phyloP scores from a whole-genome alignment of 2,329 filamentous ascomycete species.

The Aspergillus fumigatiaffinis region DNA sequence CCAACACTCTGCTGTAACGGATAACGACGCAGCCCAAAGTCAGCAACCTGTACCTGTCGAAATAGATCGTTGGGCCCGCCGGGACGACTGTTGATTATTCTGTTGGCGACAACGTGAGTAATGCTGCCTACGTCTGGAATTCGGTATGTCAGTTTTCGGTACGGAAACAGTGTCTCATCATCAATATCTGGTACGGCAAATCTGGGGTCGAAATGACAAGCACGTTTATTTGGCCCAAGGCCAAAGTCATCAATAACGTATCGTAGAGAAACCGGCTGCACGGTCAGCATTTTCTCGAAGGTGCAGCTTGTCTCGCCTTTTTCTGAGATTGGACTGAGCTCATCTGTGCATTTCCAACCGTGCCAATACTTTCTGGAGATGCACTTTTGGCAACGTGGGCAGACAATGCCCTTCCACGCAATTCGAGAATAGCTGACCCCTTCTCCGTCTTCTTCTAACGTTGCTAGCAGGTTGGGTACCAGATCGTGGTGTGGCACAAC shows the following conservation, averaged over 20 bases:
- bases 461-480: conserved; percentile 38
- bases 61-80: conserved; percentile 63
- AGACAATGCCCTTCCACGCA: conserved; percentile 63
- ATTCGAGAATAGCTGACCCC: conserved; percentile 46
- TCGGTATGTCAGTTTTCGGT: conserved; percentile 31
- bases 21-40: conserved; percentile 47
- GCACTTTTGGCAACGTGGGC: conserved; percentile 60
- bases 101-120: conserved; percentile 56
- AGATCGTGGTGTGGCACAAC: conserved; percentile 35
- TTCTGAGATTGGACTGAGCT: background rate
- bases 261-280: conserved; percentile 25
- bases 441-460: conserved; percentile 33
- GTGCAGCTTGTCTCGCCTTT: conserved; percentile 45
- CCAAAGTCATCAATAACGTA: conserved; percentile 32
- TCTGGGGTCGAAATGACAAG: conserved; percentile 23
- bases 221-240: conserved; percentile 24
- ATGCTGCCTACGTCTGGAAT: conserved; percentile 42
- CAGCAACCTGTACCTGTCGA: conserved; percentile 40
- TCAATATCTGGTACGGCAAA: conserved; percentile 27
- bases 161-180: conserved; percentile 26
- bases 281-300: conserved; percentile 38
- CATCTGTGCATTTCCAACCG: conserved; percentile 55
- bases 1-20: conserved; percentile 30
- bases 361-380: conserved; percentile 58
- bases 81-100: conserved; percentile 46